Conservation (phyloP, 331 rosid species). For the Arachis monticola region DNA sequence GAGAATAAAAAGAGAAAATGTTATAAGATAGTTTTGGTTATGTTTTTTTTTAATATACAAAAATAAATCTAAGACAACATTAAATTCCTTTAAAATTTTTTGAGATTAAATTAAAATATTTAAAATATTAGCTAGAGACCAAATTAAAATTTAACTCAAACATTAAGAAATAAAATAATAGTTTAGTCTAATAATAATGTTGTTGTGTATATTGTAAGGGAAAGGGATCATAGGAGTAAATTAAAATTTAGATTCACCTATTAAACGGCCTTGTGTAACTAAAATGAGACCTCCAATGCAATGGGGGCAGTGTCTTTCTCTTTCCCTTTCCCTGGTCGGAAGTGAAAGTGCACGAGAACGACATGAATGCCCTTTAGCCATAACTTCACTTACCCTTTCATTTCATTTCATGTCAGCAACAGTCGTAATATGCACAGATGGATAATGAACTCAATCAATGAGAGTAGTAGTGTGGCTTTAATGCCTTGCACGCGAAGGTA, state of each 20-base stretch:
- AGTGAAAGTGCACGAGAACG: conserved; percentile 41
- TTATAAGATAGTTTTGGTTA: no score
- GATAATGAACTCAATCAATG: conserved; percentile 35
- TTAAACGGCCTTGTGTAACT: conserved; percentile 33
- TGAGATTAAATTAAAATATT: no score
- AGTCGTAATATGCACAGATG: conserved; percentile 27
- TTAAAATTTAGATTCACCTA: not conserved
- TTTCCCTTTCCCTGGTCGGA: conserved; percentile 20
- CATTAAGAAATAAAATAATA: no score
- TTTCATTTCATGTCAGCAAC: conserved; percentile 18
- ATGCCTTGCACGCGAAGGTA: conserved; percentile 27
- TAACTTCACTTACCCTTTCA: conserved; percentile 8
- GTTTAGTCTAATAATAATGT: no score
- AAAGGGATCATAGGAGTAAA: conserved; percentile 22
- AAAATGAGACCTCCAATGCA: conserved; percentile 28
- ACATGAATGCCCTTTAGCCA: conserved; percentile 42
- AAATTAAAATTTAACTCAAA: no score
- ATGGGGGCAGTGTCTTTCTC: not conserved
- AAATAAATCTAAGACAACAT: no score
- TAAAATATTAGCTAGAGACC: no score
- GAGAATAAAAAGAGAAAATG: no score
- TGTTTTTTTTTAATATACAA: no score
- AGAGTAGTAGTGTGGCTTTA: conserved; percentile 22
- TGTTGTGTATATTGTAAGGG: no score
- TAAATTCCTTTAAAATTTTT: no score